These are phyloP conservation scores for Colletotrichum orbiculare DNA, from an alignment of 2,329 filamentous ascomycete species.

Conservation along the genomic window DNA sequence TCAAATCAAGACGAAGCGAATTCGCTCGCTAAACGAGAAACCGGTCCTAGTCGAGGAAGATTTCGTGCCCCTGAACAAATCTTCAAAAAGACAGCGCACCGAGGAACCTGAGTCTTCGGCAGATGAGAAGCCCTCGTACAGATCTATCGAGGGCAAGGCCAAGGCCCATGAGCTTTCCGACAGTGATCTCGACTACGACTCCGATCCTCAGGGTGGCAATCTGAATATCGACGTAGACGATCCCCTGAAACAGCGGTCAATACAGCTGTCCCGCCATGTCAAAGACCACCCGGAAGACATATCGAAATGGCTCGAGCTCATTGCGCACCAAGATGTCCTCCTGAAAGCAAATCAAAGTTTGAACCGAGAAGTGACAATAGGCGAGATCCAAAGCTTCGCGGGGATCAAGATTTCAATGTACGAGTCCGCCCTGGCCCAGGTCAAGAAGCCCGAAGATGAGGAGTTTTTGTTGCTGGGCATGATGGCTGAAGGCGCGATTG, in stretches of 20 bases:
- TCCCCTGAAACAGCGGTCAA: constrained; percentile 63
- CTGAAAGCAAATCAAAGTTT: constrained; percentile 61
- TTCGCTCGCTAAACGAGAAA: constrained; percentile 49
- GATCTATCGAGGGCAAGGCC: constrained; percentile 73
- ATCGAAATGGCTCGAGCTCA: constrained; percentile 80
- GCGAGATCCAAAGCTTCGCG: constrained; percentile 76
- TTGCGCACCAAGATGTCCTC: constrained; percentile 79
- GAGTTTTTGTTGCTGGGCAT: constrained; percentile 74
- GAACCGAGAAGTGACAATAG: constrained; percentile 60
- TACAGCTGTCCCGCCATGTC: constrained; percentile 72
- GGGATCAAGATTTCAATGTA: constrained; percentile 85
- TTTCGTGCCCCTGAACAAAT: constrained; percentile 57
- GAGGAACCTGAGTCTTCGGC: constrained; percentile 56
- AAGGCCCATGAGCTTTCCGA: constrained; percentile 60
- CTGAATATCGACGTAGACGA: constrained; percentile 50
- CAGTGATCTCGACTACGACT: constrained; percentile 62
- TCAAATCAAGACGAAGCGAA: constrained; percentile 50
- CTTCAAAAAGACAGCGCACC: constrained; percentile 40
- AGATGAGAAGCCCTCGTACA: constrained; percentile 66
- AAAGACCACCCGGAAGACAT: constrained; percentile 75
- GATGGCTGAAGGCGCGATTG: constrained; percentile 77
- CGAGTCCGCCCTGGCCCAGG: constrained; percentile 76
- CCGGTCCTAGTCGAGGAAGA: constrained; percentile 50
- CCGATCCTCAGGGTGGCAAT: constrained; percentile 53
- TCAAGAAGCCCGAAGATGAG: constrained; percentile 57